Percentiles rank a stretch among this genome's conserved stretches.
Conservation (phyloP, 352 stramenopile genomes). For the Pythium volutum region DNA sequence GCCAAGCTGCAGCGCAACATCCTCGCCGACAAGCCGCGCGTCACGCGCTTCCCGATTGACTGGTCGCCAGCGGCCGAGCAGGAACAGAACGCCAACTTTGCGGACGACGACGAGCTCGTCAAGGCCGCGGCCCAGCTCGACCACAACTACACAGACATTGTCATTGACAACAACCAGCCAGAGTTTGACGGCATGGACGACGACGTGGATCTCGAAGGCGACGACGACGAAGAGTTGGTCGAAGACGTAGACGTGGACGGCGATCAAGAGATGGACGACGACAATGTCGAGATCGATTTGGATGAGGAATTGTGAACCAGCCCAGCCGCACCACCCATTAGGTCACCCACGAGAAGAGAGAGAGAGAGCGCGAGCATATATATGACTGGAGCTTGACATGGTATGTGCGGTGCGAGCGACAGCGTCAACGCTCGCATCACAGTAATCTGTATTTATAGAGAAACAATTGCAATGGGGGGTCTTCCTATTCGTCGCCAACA, state of each 20-base stretch:
- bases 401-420: conserved; percentile 14
- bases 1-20: conserved; percentile 95
- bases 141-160: conserved; percentile 88
- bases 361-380: too few relatives aligned
- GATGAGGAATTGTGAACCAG: conserved; percentile 30
- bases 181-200: conserved; percentile 43
- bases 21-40: conserved; percentile 95
- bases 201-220: conserved; percentile 70
- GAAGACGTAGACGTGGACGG: conserved; percentile 67
- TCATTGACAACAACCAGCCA: conserved; percentile 65
- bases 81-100: conserved; percentile 44
- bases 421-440: conserved; percentile 11
- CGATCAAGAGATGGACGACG: conserved; percentile 58
- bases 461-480: conserved; percentile 12
- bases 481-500: conserved; percentile 6
- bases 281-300: conserved; percentile 69
- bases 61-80: conserved; percentile 79
- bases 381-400: not conserved
- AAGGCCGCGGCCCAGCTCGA: conserved; percentile 83
- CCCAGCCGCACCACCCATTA: not conserved
- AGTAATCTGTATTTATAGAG: conserved; percentile 73
- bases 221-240: conserved; percentile 40
- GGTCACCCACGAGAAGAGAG: not conserved
- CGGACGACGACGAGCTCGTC: conserved; percentile 83
- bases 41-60: conserved; percentile 95